These are phyloP conservation scores for Graphiopsis chlorocephala DNA, from an alignment of 2,329 filamentous ascomycete genomes.

Conservation along the genomic window DNA sequence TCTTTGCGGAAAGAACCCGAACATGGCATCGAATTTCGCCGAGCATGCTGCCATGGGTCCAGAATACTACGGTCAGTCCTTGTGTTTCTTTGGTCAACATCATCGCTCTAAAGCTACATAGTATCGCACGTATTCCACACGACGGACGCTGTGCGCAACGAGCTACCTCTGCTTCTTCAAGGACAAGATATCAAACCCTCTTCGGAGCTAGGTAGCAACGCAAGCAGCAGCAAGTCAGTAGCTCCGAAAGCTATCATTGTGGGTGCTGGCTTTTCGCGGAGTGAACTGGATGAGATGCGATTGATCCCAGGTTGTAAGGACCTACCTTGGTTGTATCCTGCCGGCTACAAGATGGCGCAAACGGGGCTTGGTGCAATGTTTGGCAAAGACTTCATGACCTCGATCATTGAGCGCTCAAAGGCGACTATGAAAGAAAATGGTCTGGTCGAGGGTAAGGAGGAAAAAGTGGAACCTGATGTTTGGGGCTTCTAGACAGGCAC, in stretches of 20 bases:
- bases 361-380: constrained; percentile 19
- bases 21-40: constrained; percentile 22
- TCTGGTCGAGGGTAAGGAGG: constrained; percentile 20
- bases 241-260: constrained; percentile 25
- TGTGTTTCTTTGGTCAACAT: not conserved
- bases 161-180: constrained; percentile 23
- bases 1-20: constrained; percentile 24
- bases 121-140: constrained; percentile 28
- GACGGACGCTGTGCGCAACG: constrained; percentile 18
- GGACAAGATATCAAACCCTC: constrained; percentile 21
- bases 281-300: constrained; percentile 24
- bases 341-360: constrained; percentile 19
- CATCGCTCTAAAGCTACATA: constrained; percentile 11
- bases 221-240: constrained; percentile 15
- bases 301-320: constrained; percentile 18
- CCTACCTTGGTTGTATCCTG: constrained; percentile 23
- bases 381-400: constrained; percentile 19
- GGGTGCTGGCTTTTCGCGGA: constrained; percentile 25
- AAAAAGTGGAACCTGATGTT: constrained; percentile 6
- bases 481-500: constrained; percentile 8
- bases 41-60: constrained; percentile 19
- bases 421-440: constrained; percentile 20
- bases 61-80: constrained; percentile 22
- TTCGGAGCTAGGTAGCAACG: constrained; percentile 23
- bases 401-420: constrained; percentile 19